These are phyloP conservation scores for Mucor sp. DNA, from an alignment of 371 early-diverging fungal genomes.

Conservation along the genomic window DNA sequence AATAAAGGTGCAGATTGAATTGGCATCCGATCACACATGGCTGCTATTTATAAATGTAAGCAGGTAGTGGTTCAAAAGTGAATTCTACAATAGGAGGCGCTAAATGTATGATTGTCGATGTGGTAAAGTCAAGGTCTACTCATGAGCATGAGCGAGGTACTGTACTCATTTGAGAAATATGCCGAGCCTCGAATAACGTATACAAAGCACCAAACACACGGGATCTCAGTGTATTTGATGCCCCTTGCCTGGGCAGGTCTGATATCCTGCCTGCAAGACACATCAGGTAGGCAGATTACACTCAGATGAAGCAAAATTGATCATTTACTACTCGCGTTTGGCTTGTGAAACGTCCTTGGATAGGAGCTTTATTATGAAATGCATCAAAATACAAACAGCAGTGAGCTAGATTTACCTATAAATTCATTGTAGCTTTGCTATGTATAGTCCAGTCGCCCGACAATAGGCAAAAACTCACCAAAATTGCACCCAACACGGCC, in stretches of 20 bases:
- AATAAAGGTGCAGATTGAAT: neutral
- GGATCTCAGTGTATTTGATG: neutral
- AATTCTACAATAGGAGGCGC: too few species aligned
- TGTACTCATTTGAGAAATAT: neutral
- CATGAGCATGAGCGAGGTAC: neutral
- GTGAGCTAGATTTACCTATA: neutral
- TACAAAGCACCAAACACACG: neutral
- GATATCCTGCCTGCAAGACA: neutral
- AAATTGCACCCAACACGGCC: neutral
- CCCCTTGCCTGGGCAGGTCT: neutral
- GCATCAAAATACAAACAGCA: neutral
- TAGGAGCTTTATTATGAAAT: neutral
- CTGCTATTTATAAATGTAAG: neutral
- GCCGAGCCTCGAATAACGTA: neutral
- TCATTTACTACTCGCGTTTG: neutral
- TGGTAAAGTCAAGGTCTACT: neutral
- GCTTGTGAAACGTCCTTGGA: neutral
- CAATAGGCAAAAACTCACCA: neutral
- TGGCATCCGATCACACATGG: neutral
- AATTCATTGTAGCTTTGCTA: neutral
- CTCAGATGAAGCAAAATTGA: neutral
- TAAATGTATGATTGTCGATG: too few species aligned
- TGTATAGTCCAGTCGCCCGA: neutral
- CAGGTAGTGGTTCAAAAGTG: too few species aligned
- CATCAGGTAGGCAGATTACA: neutral